Evolutionary conservation across 495 filamentous ascomycete genomes (phyloP), one percentile per base, ranked within the genome.

Genomic region (Schizothecium vesticola): DNA sequence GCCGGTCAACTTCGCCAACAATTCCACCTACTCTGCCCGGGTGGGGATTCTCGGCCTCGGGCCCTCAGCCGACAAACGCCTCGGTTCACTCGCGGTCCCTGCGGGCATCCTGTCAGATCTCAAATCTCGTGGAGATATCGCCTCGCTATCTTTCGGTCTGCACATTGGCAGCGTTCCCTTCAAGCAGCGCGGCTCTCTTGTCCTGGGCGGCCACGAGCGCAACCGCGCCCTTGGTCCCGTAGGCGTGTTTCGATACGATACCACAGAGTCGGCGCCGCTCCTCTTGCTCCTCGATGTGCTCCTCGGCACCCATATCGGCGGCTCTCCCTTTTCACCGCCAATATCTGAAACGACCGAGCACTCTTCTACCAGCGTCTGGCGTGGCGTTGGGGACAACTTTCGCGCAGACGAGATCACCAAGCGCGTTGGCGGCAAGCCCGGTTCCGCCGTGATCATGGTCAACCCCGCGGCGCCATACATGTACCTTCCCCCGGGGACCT

Each of bases 401-500:
- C 1, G 0, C 5, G 43, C 19, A 7, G 43, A 51, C 0, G 43
- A 51, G 19, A 3, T n/a, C 1, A 51, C 19, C 16, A 51, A 8
- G 16, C 43, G 43, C 43, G 0, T 51, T 0, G 43, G 43, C 7
- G 43, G 43, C 16, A 51, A 51, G 16, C 5, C 43, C 16, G 43
- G 43, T 0, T 51, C 16, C 7, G 19, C 43, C 6, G 6, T n/a
- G 43, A 9, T 51, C 1, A 51, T 51, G 43, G 16, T 19, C 16
- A 29, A 63, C 25, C 59, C 59, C 0, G 24, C 25, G 6, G 66
- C 0, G 16, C 85, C 86, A 6, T 86, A 86, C 64, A 64, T 86
- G 1, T 81, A 81, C 64, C 76, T 87, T 9, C 85, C 85, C 4
- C 67, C 77, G 33, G 75, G 76, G 29, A 84, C 84, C 21, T 87